Conservation (phyloP, 2,329 filamentous ascomycete species). For the Ophioceras dolichostomum region DNA sequence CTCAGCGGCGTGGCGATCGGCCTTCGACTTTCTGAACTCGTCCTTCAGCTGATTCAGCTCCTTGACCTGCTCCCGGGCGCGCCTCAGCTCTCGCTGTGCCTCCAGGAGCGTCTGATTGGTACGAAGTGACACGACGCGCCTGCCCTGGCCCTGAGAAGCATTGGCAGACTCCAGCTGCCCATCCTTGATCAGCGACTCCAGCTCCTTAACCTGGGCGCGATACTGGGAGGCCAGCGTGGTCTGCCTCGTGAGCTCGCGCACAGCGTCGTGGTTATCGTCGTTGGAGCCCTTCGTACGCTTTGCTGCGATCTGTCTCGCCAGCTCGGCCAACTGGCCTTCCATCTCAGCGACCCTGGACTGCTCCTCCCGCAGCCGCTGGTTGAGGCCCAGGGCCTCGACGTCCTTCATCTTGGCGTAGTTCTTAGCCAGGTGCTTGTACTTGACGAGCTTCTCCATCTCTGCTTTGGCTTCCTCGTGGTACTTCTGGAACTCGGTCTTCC, state of each 20-base stretch:
- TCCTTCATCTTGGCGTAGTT: slow-evolving; percentile 71
- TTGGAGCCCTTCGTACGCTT: slow-evolving; percentile 23
- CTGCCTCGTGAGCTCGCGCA: slow-evolving; percentile 43
- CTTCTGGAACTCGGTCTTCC: slow-evolving; percentile 65
- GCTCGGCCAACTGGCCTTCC: slow-evolving; percentile 48
- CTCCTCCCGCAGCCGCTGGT: slow-evolving; percentile 54
- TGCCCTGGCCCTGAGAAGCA: neutral
- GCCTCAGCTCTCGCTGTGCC: slow-evolving; percentile 39
- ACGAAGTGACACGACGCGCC: slow-evolving; percentile 29
- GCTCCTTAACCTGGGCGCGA: slow-evolving; percentile 44
- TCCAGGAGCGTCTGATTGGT: slow-evolving; percentile 40
- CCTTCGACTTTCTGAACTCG: slow-evolving; percentile 39
- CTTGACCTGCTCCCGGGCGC: slow-evolving; percentile 39
- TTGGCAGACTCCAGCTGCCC: slow-evolving; percentile 16
- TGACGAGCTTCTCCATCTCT: slow-evolving; percentile 66
- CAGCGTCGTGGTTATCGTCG: slow-evolving; percentile 31
- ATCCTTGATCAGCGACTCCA: slow-evolving; percentile 37
- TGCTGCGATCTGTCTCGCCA: slow-evolving; percentile 42
- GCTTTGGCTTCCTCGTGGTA: slow-evolving; percentile 61
- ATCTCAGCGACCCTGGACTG: slow-evolving; percentile 51
- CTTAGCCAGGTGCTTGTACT: slow-evolving; percentile 70
- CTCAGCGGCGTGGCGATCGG: slow-evolving; percentile 34
- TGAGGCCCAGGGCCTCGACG: slow-evolving; percentile 52
- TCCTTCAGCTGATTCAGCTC: slow-evolving; percentile 38
- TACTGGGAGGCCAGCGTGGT: slow-evolving; percentile 46